phyloP scores from a whole-genome alignment of 1,284 basidiomycete genomes.

The Porphyrellus sp. region DNA sequence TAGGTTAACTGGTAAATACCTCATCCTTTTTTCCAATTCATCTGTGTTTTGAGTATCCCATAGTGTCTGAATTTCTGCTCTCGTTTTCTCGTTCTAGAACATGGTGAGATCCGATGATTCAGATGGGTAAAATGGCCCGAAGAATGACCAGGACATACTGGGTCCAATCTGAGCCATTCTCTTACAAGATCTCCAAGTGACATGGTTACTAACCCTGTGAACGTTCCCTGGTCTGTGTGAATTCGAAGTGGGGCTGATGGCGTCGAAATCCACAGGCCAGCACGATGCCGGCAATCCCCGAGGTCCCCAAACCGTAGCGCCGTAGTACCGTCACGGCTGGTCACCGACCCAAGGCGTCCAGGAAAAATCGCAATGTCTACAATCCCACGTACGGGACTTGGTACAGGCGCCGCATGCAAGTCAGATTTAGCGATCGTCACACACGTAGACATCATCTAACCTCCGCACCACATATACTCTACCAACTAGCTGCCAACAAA shows the following conservation, averaged over 20 bases:
- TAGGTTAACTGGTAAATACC: slow-evolving; percentile 36
- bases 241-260: not conserved
- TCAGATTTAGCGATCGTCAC: too few species aligned
- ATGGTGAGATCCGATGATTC: not conserved
- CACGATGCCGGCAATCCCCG: too few species aligned
- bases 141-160: slow-evolving; percentile 35
- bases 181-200: slow-evolving; percentile 45
- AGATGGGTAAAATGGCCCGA: not conserved
- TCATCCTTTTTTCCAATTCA: slow-evolving; percentile 59
- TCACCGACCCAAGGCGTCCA: too few species aligned
- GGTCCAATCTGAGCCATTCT: slow-evolving; percentile 57
- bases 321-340: too few species aligned
- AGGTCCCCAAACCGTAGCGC: too few species aligned
- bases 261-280: too few species aligned
- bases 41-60: slow-evolving; percentile 42
- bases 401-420: too few species aligned
- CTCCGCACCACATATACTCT: too few species aligned
- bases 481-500: not conserved
- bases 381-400: too few species aligned
- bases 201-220: slow-evolving; percentile 1
- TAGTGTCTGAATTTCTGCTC: slow-evolving; percentile 51
- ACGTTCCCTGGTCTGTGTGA: not conserved
- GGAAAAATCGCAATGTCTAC: too few species aligned
- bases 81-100: slow-evolving; percentile 52
- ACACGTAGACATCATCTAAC: too few species aligned